Base-by-base conservation (phyloP, 2,329 filamentous ascomycete species). In the Xylariaceae sp. region DNA sequence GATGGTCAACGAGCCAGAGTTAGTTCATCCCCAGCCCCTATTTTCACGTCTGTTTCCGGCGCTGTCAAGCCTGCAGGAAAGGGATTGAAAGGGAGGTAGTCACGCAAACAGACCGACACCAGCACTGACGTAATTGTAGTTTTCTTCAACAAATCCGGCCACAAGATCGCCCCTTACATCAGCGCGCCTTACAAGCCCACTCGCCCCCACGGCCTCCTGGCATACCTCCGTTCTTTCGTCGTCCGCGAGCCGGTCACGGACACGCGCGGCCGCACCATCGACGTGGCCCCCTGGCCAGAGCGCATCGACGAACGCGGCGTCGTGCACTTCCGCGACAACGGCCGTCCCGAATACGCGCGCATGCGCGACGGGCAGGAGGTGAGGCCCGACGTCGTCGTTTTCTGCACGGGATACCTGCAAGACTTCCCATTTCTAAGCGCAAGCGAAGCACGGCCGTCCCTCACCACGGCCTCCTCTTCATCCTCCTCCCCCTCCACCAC, bases 331-430 rank as follows among this genome's bases (percentile, higher is more conserved):
- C 45, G 52, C 1, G 48, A 64, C 15, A 61, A 55, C 33, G 53
- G 53, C 0, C 38, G 54, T 2, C 50, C 55, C 0, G 62, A 63
- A 38, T 57, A 56, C 9, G 45, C 51, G 6, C 37, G 19, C 4
- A 59, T 64, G 38, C 53, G 49, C 18, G 36, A 47, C 1, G 50
- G 54, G 18, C 19, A 4, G 24, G 35, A 39, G 9, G 52, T 69
- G 19, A 64, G 62, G 32, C 65, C 71, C 0, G 71, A 74, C 43
- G 51, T 75, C 0, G 51, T 74, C 3, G 53, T 76, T 9, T 64
- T 72, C 37, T 68, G 67, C 3, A 76, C 73, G 0, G 73, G 72
- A 0, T 76, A 75, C 49, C 55, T 53, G 1, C 63, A 65, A 18
- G 52, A 56, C 2, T 71, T 74, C 34, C 52, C 50, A 0, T 74